These are phyloP conservation scores for Cetraspora pellucida DNA, from an alignment of 192 early-diverging fungal genomes.

Conservation along the genomic window DNA sequence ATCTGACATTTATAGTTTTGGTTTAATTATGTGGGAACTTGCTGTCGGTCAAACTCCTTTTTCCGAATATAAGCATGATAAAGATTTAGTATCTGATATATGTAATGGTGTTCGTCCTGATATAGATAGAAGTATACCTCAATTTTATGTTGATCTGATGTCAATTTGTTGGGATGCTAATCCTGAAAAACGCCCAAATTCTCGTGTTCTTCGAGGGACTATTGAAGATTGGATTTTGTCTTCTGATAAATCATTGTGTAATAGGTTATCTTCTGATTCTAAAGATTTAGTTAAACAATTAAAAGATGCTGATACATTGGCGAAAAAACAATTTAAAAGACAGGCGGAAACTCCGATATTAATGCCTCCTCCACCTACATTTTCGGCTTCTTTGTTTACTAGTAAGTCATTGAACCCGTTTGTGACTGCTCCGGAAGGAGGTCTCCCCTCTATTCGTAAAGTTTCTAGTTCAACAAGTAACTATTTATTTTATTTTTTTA, in stretches of 20 bases:
- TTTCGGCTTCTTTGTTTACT: background rate
- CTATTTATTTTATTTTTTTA: too few species aligned
- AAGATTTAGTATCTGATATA: constrained; percentile 2
- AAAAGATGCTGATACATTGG: background rate
- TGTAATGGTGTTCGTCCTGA: background rate
- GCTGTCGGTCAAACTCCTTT: background rate
- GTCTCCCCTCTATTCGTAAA: background rate
- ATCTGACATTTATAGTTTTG: constrained; percentile 23
- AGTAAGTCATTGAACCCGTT: background rate
- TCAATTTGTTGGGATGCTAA: constrained; percentile 14
- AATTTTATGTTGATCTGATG: background rate
- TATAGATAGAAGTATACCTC: background rate
- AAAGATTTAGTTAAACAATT: background rate
- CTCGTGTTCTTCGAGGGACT: background rate
- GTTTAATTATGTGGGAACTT: constrained; percentile 5
- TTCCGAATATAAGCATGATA: background rate
- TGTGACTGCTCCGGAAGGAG: background rate
- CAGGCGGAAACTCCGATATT: background rate
- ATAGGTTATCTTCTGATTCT: background rate
- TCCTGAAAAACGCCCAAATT: background rate
- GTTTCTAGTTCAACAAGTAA: too few species aligned
- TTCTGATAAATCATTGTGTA: background rate
- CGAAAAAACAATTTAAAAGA: background rate
- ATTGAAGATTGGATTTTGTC: background rate
- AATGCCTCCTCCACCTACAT: background rate